phyloP scores from a whole-genome alignment of 2,329 filamentous ascomycete species.

The Tolypocladium capitatum region DNA sequence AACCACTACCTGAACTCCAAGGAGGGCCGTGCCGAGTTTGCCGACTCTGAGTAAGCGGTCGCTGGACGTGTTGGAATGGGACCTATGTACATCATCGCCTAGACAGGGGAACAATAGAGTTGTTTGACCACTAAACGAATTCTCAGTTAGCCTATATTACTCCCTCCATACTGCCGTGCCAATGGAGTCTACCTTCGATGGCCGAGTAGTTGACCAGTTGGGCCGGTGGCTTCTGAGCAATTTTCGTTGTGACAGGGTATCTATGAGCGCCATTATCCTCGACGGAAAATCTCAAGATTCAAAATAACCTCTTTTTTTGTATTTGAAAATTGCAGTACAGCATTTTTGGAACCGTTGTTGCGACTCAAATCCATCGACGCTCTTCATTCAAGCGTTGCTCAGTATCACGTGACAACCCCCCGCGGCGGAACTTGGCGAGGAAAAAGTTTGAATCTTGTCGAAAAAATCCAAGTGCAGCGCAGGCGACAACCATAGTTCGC shows the following conservation, averaged over 20 bases:
- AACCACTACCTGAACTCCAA: slow-evolving; percentile 77
- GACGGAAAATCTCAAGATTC: neutral
- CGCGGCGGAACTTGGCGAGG: slow-evolving; percentile 13
- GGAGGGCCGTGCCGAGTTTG: slow-evolving; percentile 48
- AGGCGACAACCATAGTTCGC: slow-evolving; percentile 4
- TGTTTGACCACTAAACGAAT: slow-evolving; percentile 7
- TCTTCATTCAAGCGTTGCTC: neutral
- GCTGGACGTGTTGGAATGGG: slow-evolving; percentile 15
- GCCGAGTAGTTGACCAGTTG: neutral
- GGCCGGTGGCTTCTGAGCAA: neutral
- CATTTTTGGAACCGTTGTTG: neutral
- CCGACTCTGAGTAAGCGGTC: slow-evolving; percentile 26
- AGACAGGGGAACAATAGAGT: slow-evolving; percentile 25
- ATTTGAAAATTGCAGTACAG: neutral
- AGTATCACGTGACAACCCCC: slow-evolving; percentile 2
- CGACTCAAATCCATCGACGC: neutral
- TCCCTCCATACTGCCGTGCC: neutral
- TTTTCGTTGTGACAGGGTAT: neutral
- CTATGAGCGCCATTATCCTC: neutral
- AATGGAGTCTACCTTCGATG: neutral
- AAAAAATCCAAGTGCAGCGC: slow-evolving; percentile 18
- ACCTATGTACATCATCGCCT: slow-evolving; percentile 28
- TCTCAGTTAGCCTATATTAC: neutral
- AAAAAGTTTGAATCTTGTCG: slow-evolving; percentile 15
- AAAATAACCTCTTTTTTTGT: neutral